Evolutionary conservation across 2,329 filamentous ascomycete species (phyloP), one percentile per base, ranked within the genome.

Genomic region (Volutella citrinella): DNA sequence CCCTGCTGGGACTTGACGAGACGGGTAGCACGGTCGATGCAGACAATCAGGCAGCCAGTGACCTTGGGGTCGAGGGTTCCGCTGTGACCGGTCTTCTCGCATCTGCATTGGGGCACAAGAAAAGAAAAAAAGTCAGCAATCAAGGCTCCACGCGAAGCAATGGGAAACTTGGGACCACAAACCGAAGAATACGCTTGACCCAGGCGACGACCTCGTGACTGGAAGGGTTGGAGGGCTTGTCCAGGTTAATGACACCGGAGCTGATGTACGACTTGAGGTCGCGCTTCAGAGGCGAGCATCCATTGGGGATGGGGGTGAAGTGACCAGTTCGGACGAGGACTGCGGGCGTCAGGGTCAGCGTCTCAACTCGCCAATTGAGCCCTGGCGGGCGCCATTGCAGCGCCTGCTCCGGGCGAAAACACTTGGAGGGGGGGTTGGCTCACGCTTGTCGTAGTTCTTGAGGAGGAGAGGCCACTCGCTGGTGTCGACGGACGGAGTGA

Each of bases 1-100:
- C 91, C 90, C 69, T 98, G 93, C 70, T 98, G 93, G 33, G 90
- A 95, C 77, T 98, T 98, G 64, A 98, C 93, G 38, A 98, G 82
- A 57, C 93, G 86, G 49, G 93, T 98, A 34, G 93, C 93, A 59
- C 93, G 89, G 69, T 97, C 93, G 61, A 97, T 87, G 68, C 87
- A 94, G 59, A 94, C 87, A 60, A 95, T 95, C 61, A 95, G 70
- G 67, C 89, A 95, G 55, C 90, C 90, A 30, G 90, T 98, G 59
- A 98, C 93, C 71, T 96, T 97, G 59, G 91, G 91, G 64, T 98
- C 93, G 55, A 98, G 85, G 43, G 93, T 98, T 63, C 93, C 93
- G 53, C 89, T 95, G 78, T 98, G 93, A 51, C 93, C 93, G 43
- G 93, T 98, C 73, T 97, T 96, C 63, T 98, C 91, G 45, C 56